phyloP scores from a whole-genome alignment of 2,329 filamentous ascomycete species.

The Aspergillus novofumigatus region DNA sequence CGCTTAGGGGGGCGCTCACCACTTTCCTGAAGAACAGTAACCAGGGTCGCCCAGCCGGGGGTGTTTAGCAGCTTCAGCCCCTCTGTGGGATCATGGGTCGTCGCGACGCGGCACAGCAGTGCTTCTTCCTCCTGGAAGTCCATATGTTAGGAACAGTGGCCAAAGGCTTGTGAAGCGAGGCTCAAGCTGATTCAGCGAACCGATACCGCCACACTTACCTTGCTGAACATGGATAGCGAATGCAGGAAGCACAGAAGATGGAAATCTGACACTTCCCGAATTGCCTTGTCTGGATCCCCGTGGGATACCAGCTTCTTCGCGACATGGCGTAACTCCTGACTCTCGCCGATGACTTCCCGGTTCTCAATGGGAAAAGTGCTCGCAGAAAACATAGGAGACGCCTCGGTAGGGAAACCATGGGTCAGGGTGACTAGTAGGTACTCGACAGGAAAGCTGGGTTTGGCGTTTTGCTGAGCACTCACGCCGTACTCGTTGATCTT shows the following conservation, averaged over 20 bases:
- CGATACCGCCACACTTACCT: conserved; percentile 56
- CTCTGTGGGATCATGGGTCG: conserved; percentile 73
- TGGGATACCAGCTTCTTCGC: conserved; percentile 65
- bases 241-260: conserved; percentile 88
- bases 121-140: conserved; percentile 73
- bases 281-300: conserved; percentile 58
- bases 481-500: conserved; percentile 94
- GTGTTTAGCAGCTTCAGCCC: conserved; percentile 79
- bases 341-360: conserved; percentile 77
- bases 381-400: conserved; percentile 69
- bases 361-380: conserved; percentile 86
- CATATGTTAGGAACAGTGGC: background rate
- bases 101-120: conserved; percentile 80
- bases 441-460: conserved; percentile 92
- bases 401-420: conserved; percentile 83
- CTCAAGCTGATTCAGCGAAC: background rate
- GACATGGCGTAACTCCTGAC: conserved; percentile 70
- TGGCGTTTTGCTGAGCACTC: conserved; percentile 95
- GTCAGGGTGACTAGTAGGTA: conserved; percentile 95
- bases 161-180: background rate
- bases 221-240: conserved; percentile 72
- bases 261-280: conserved; percentile 80
- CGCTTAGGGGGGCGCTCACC: conserved; percentile 92
- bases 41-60: conserved; percentile 87
- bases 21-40: conserved; percentile 91